A percentile compares a stretch with the other conserved stretches of the same genome.
Evolutionary conservation across 495 filamentous ascomycete genomes (phyloP).

Genomic region (Annulohypoxylon bovei): DNA sequence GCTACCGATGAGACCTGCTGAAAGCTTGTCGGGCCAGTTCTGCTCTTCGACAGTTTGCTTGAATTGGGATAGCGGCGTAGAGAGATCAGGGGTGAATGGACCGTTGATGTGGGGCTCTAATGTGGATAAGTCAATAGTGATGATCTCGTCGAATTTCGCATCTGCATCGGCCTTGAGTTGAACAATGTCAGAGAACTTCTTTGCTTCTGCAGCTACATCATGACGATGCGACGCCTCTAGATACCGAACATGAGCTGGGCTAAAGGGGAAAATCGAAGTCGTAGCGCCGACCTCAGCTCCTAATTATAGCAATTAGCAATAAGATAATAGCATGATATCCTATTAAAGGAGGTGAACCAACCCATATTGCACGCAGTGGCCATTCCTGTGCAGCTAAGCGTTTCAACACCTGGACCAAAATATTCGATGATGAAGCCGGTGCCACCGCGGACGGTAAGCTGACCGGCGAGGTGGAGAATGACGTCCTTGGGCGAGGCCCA

Average conservation of each 20-base stretch:
- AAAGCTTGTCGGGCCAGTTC: slow-evolving; percentile 89
- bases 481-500: slow-evolving; percentile 97
- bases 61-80: slow-evolving; percentile 89
- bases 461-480: slow-evolving; percentile 87
- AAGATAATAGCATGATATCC: not conserved
- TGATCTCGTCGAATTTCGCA: slow-evolving; percentile 87
- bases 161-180: slow-evolving; percentile 72
- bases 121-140: slow-evolving; percentile 89
- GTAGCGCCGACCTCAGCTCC: slow-evolving; percentile 91
- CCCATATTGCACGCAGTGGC: slow-evolving; percentile 89
- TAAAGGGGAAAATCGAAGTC: slow-evolving; percentile 84
- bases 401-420: slow-evolving; percentile 83
- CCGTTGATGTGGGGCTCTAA: slow-evolving; percentile 98
- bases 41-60: slow-evolving; percentile 82
- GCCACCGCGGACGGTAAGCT: slow-evolving; percentile 91
- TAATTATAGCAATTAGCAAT: not conserved
- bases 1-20: slow-evolving; percentile 93
- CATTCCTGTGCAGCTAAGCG: slow-evolving; percentile 92
- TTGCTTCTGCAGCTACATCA: slow-evolving; percentile 72
- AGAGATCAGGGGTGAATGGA: slow-evolving; percentile 94
- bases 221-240: slow-evolving; percentile 83
- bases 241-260: slow-evolving; percentile 68
- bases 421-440: slow-evolving; percentile 97
- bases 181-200: slow-evolving; percentile 57
- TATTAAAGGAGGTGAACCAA: not conserved